Evolutionary conservation across 163 green algal genomes (phyloP).

Genomic region (Scenedesmus sp.): DNA sequence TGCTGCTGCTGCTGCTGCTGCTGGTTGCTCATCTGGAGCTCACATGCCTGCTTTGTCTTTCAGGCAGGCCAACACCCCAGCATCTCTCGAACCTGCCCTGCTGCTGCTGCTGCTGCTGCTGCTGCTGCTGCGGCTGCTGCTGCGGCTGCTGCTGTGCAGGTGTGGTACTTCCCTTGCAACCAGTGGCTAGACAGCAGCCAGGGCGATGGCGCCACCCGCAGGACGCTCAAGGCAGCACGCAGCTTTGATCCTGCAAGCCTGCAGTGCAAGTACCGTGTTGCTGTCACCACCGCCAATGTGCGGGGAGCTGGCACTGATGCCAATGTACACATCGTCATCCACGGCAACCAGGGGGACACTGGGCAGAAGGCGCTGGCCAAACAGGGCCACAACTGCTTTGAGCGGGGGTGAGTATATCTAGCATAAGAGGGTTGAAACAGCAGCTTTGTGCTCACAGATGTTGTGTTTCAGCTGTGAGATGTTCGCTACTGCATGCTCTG

Average conservation of each 20-base stretch:
- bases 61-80: no score
- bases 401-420: background rate
- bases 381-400: constrained; percentile 8
- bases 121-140: no score
- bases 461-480: no score
- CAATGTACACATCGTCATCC: constrained; percentile 56
- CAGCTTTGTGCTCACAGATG: background rate
- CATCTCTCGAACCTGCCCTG: no score
- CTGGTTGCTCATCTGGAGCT: background rate
- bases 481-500: no score
- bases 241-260: constrained; percentile 21
- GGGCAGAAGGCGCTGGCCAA: background rate
- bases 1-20: background rate
- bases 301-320: constrained; percentile 74
- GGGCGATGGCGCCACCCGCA: background rate
- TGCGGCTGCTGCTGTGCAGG: background rate
- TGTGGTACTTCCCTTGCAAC: constrained; percentile 41
- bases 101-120: background rate
- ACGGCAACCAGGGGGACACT: constrained; percentile 56
- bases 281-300: constrained; percentile 65
- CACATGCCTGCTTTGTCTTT: no score
- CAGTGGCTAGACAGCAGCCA: constrained; percentile 4
- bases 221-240: background rate
- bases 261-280: constrained; percentile 39
- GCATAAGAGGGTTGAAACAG: background rate